phyloP scores from a whole-genome alignment of 2,329 filamentous ascomycete genomes.

The Aspergillus sp. region DNA sequence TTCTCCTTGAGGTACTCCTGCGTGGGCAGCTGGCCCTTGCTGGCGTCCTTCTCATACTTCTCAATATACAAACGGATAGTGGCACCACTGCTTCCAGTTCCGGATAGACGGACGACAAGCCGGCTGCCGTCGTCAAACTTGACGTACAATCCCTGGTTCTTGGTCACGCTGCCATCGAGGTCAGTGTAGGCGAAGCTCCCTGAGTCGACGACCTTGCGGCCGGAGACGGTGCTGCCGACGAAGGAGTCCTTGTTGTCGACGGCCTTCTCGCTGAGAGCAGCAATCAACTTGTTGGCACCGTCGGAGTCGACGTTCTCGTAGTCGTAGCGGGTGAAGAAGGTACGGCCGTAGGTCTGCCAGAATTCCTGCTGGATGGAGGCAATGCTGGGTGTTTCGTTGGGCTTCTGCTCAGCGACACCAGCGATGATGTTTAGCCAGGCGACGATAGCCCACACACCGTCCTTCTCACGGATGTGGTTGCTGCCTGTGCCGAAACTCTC shows the following conservation, averaged over 20 bases:
- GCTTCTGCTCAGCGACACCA: conserved; percentile 79
- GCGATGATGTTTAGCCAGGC: conserved; percentile 99
- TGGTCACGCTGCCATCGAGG: conserved; percentile 92
- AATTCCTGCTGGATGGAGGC: conserved; percentile 95
- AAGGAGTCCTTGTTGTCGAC: conserved; percentile 73
- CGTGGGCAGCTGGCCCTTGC: conserved; percentile 75
- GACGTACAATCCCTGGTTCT: conserved; percentile 94
- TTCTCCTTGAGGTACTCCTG: conserved; percentile 93
- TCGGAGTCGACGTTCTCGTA: conserved; percentile 94
- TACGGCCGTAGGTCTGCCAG: conserved; percentile 93
- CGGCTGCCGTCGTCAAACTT: conserved; percentile 93
- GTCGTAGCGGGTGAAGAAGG: conserved; percentile 98
- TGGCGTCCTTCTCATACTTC: conserved; percentile 82
- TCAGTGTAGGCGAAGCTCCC: conserved; percentile 99
- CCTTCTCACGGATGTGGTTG: conserved; percentile 99
- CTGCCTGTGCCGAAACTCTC: conserved; percentile 97
- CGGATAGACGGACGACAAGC: conserved; percentile 91
- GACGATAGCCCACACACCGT: conserved; percentile 94
- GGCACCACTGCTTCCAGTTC: conserved; percentile 90
- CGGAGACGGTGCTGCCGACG: conserved; percentile 76
- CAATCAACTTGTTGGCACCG: conserved; percentile 86
- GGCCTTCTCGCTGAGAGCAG: conserved; percentile 75
- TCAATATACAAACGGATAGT: conserved; percentile 97
- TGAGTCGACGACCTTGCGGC: conserved; percentile 81
- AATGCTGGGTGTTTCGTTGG: conserved; percentile 82